These are phyloP conservation scores for Ramichloridium luteum DNA, from an alignment of 2,329 filamentous ascomycete species.

Conservation along the genomic window DNA sequence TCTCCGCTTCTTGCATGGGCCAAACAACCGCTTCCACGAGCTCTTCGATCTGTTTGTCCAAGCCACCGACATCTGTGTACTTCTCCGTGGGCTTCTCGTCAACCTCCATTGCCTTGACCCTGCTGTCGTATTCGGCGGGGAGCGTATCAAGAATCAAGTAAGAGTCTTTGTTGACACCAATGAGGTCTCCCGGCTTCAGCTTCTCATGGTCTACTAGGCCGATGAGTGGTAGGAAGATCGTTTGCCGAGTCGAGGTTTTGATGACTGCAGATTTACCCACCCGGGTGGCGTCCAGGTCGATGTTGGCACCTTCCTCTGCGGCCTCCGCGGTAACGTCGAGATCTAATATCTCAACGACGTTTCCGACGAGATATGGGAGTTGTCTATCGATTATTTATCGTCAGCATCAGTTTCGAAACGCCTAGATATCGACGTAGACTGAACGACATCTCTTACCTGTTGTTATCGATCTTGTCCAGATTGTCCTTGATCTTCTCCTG, in stretches of 20 bases:
- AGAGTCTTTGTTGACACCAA: slow-evolving; percentile 98
- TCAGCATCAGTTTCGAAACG: slow-evolving; percentile 7
- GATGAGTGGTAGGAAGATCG: slow-evolving; percentile 94
- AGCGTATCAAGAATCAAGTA: slow-evolving; percentile 95
- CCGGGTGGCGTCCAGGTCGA: slow-evolving; percentile 89
- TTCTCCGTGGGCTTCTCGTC: slow-evolving; percentile 99
- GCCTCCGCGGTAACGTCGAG: slow-evolving; percentile 93
- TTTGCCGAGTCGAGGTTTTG: slow-evolving; percentile 97
- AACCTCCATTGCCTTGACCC: slow-evolving; percentile 99
- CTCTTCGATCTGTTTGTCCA: slow-evolving; percentile 99
- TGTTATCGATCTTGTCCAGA: slow-evolving; percentile 97
- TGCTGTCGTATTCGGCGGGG: slow-evolving; percentile 94
- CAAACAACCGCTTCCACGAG: slow-evolving; percentile 96
- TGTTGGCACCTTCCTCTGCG: slow-evolving; percentile 94
- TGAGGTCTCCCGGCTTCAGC: slow-evolving; percentile 89
- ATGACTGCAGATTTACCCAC: slow-evolving; percentile 98
- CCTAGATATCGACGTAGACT: no score
- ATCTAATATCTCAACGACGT: slow-evolving; percentile 93
- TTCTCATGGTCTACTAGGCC: slow-evolving; percentile 91
- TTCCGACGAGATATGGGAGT: slow-evolving; percentile 94
- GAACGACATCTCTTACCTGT: slow-evolving; percentile 77
- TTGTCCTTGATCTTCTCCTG: slow-evolving; percentile 99
- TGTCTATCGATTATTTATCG: slow-evolving; percentile 46
- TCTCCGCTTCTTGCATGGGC: slow-evolving; percentile 99
- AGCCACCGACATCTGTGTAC: slow-evolving; percentile 91